phyloP scores from a whole-genome alignment of 495 filamentous ascomycete genomes.

The Beverwykella pulmonaria region DNA sequence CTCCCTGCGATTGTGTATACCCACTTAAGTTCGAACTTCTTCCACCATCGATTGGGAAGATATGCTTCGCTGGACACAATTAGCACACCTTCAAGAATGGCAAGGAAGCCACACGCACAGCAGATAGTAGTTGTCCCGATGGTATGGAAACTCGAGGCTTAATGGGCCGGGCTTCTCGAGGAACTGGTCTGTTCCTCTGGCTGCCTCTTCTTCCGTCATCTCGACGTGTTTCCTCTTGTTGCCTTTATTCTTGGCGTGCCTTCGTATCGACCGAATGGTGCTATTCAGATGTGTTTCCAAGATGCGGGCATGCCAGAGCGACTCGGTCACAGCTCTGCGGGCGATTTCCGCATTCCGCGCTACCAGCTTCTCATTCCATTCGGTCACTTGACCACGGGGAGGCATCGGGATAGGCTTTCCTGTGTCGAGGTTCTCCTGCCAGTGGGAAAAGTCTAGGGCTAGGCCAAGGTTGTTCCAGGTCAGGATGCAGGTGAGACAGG shows the following conservation, averaged over 20 bases:
- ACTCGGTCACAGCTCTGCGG: constrained; percentile 47
- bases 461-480: constrained; percentile 58
- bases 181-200: constrained; percentile 52
- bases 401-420: constrained; percentile 57
- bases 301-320: constrained; percentile 54
- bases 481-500: constrained; percentile 56
- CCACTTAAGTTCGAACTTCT: constrained; percentile 45
- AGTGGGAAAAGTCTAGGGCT: constrained; percentile 58
- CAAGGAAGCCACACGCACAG: constrained; percentile 32
- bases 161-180: constrained; percentile 51
- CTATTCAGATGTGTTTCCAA: constrained; percentile 57
- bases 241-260: constrained; percentile 52
- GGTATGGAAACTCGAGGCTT: constrained; percentile 54
- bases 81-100: constrained; percentile 31
- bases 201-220: constrained; percentile 52
- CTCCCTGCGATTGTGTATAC: constrained; percentile 50
- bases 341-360: constrained; percentile 48
- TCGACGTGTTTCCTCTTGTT: constrained; percentile 53
- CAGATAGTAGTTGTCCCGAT: constrained; percentile 59
- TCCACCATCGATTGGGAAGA: constrained; percentile 54
- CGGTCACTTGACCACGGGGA: constrained; percentile 47
- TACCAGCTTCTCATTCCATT: constrained; percentile 54
- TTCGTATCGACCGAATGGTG: constrained; percentile 53
- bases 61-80: constrained; percentile 42
- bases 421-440: constrained; percentile 54